Percentiles rank a stretch among this genome's conserved stretches.
phyloP scores from a whole-genome alignment of 2,329 filamentous ascomycete species.

The Trichothecium roseum region DNA sequence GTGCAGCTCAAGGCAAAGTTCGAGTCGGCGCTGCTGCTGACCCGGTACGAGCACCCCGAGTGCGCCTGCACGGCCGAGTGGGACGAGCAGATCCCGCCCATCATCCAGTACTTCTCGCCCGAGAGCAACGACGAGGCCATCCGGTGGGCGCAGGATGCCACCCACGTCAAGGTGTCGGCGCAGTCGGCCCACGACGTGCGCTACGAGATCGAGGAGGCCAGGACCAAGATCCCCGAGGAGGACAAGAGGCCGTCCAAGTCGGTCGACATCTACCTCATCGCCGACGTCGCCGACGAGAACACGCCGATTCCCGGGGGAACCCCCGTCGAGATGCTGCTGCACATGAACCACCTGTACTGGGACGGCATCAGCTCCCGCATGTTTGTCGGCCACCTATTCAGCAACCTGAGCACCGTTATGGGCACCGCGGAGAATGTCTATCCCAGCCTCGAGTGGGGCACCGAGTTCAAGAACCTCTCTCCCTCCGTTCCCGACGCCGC shows the following conservation, averaged over 20 bases:
- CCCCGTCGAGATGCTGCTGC: slow-evolving; percentile 2
- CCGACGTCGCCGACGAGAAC: slow-evolving; percentile 1
- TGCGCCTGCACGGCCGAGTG: slow-evolving; percentile 2
- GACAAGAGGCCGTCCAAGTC: slow-evolving; percentile 1
- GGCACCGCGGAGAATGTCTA: too few species aligned
- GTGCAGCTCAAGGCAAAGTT: slow-evolving; percentile 4
- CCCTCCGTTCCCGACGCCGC: background rate
- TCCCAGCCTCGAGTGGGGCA: background rate
- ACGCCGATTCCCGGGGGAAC: background rate
- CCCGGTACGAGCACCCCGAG: slow-evolving; percentile 3
- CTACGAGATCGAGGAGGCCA: background rate
- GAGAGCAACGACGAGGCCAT: slow-evolving; percentile 1
- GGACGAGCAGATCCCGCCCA: slow-evolving; percentile 2
- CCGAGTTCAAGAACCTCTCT: slow-evolving; percentile 1
- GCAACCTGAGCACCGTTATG: background rate
- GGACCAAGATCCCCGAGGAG: background rate
- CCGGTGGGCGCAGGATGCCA: slow-evolving; percentile 1
- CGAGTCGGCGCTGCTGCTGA: slow-evolving; percentile 1
- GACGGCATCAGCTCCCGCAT: slow-evolving; percentile 5
- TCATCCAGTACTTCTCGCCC: slow-evolving; percentile 2
- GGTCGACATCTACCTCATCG: slow-evolving; percentile 2
- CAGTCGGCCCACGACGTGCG: slow-evolving; percentile 1
- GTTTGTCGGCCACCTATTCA: slow-evolving; percentile 3
- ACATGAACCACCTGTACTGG: slow-evolving; percentile 6
- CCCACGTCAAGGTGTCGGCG: background rate